These are phyloP conservation scores for Nidularia pulvinata DNA, from an alignment of 768 basidiomycete species.

Conservation along the genomic window DNA sequence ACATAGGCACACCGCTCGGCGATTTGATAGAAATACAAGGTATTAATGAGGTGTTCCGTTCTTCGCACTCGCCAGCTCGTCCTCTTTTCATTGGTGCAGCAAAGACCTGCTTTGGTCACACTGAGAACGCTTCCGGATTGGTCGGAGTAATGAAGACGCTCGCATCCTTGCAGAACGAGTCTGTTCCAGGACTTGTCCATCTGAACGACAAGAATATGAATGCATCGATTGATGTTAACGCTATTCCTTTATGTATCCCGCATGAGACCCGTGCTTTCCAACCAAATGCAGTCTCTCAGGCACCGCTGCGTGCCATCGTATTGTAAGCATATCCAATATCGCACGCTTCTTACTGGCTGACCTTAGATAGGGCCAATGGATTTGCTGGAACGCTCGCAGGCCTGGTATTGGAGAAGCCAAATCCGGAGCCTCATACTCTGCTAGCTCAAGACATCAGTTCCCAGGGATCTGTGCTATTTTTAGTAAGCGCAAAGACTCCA, in stretches of 20 bases:
- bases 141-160: conserved; percentile 27
- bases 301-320: conserved; percentile 21
- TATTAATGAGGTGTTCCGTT: conserved; percentile 29
- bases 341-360: not conserved
- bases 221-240: conserved; percentile 24
- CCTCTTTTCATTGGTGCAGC: conserved; percentile 30
- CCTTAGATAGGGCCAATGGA: conserved; percentile 24
- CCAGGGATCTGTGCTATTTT: conserved; percentile 19
- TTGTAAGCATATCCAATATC: conserved; percentile 16
- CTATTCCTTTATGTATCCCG: conserved; percentile 27
- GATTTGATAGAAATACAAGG: conserved; percentile 33
- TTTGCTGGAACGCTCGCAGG: conserved; percentile 33
- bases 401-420: conserved; percentile 25
- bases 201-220: conserved; percentile 25
- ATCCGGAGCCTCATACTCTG: conserved; percentile 8
- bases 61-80: conserved; percentile 19
- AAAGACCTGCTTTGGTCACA: conserved; percentile 31
- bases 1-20: conserved; percentile 26
- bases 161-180: conserved; percentile 16
- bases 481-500: conserved; percentile 30
- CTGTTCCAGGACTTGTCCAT: conserved; percentile 28
- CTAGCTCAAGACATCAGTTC: conserved; percentile 11
- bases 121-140: conserved; percentile 27
- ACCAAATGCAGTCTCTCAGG: conserved; percentile 8
- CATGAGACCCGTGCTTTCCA: conserved; percentile 9